A percentile compares a stretch with the other conserved stretches of the same genome.
Conservation (phyloP, 2,329 filamentous ascomycete species). For the Fusarium multiceps region DNA sequence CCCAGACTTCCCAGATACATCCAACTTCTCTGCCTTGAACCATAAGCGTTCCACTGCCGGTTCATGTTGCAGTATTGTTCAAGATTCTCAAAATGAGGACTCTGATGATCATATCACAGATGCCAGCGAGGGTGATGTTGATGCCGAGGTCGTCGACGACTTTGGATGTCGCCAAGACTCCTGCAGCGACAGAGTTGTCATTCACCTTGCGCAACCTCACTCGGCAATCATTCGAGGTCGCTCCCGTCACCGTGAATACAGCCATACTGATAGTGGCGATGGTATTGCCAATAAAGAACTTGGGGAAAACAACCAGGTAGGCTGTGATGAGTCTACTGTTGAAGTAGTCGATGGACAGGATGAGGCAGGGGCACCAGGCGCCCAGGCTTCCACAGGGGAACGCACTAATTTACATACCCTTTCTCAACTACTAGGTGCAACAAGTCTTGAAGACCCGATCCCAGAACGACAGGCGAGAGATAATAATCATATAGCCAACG, state of each 20-base stretch:
- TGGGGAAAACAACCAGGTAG: neutral
- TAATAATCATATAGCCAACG: neutral
- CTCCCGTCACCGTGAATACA: neutral
- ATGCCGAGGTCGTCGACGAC: neutral
- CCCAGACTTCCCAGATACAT: neutral
- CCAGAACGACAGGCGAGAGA: neutral
- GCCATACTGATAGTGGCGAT: neutral
- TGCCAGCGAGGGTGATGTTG: neutral
- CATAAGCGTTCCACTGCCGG: neutral
- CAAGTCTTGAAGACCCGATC: neutral
- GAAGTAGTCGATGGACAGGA: neutral
- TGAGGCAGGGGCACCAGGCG: neutral
- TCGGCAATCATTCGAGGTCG: neutral
- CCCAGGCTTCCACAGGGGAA: neutral
- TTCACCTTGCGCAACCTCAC: no score
- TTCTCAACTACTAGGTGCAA: neutral
- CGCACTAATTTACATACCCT: neutral
- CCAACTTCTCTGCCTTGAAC: neutral
- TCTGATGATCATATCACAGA: neutral
- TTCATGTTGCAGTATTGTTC: neutral
- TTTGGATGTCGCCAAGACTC: neutral
- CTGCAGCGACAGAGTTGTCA: neutral
- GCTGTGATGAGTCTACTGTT: neutral
- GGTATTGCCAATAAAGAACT: neutral
- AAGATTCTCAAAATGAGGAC: neutral